Base-by-base conservation (phyloP, 805 yeast genomes). In the Candida ipomoeae region DNA sequence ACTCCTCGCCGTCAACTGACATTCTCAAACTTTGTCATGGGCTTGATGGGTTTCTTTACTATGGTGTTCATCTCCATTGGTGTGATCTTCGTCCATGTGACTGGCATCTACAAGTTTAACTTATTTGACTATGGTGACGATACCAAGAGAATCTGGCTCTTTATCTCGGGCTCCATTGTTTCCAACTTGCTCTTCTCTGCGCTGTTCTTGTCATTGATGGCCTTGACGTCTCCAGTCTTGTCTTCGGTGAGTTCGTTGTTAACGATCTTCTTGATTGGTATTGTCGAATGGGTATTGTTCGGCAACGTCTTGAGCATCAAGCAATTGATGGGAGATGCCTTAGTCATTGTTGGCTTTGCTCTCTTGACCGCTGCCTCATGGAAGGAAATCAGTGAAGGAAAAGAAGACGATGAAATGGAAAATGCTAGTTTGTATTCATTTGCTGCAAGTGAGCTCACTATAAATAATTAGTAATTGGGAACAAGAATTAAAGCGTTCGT, bases 221-320 rank as follows among this genome's bases (percentile, higher is more conserved):
- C 96, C 0, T 75, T 89, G 49, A 89, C 96, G 0, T 83, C 87
- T 3, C 96, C 96, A 0, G 96, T 89, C 1, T 70, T 89, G 40
- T 85, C 94, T 1, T 80, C 87, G 0, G 84, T 81, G 21, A 68
- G 57, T 33, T 80, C 89, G 0, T 69, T 89, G 51, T 74, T 89
- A 44, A 87, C 96, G 0, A 89, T 90, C 18, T 77, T 89, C 54
- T 65, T 89, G 48, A 94, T 89, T 40, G 96, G 96, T 0, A 46
- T 87, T 1, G 82, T 82, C 18, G 96, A 89, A 62, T 87, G 86
- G 84, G 48, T 77, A 0, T 57, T 85, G 8, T 86, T 85, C 67
- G 87, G 84, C 4, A 78, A 80, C 21, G 71, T 65, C 2, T 70
- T 89, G 48, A 74, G 81, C 14, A 37, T 62, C 1, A 78, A 75